Base-by-base conservation (phyloP, 1,284 basidiomycete genomes). In the Chalciporus sp. region DNA sequence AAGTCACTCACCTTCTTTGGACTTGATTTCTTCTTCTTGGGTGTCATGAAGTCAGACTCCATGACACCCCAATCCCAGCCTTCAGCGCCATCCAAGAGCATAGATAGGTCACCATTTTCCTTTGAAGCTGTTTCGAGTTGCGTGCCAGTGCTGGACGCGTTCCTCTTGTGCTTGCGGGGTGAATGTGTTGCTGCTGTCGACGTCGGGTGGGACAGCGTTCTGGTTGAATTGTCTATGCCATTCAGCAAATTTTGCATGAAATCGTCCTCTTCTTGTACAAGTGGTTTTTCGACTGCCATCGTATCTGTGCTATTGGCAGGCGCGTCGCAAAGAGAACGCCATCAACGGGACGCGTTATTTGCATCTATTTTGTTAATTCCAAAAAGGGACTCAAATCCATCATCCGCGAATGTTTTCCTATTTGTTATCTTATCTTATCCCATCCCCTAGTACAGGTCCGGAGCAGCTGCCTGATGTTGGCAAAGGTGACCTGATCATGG, bases 41-140 rank as follows among this genome's bases (percentile, higher is more conserved):
- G 76, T 29, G 74, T 72, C n/a, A 75, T 49, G 23, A 74, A 69
- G 27, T 71, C 67, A 0, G 51, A 55, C 31, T 72, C 65, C 64
- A 74, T 73, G 53, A 76, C 78, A 33, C 77, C 70, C 76, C 81
- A 79, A 54, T 84, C 80, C 83, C 75, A 76, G 37, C 58, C 61
- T 52, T 84, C 83, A 1, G 80, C 80, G 1, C 82, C 84, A 46
- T 83, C 76, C 10, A 83, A 63, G 11, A 85, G 72, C 11, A 68
- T 59, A 7, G 64, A 51, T 42, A 81, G 60, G 53, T 82, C 76
- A 51, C 46, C 8, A 9, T 62, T 56, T 35, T 56, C 37, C 23
- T 53, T 60, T 51, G 49, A 49, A 27, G 49, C 14, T 26, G 19
- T 23, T n/a, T 33, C 29, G 27, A 29, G 17, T 42, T 49, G 45